phyloP scores from a whole-genome alignment of 768 basidiomycete genomes.

The Coprinopsis strossmayeri region DNA sequence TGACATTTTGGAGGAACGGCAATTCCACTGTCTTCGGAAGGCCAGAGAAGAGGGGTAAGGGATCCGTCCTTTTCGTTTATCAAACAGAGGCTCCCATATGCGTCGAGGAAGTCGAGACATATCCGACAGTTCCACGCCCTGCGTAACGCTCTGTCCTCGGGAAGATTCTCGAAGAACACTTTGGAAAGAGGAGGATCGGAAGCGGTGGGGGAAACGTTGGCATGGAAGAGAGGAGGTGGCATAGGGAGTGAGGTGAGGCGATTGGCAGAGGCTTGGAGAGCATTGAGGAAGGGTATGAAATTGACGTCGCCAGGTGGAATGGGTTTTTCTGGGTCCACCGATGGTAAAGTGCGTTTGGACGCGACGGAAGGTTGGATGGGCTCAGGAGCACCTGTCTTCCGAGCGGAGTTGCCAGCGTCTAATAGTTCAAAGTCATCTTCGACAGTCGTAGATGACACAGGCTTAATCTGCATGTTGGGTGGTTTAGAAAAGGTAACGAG shows the following conservation, averaged over 20 bases:
- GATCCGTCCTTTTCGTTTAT: conserved; percentile 1
- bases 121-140: neutral
- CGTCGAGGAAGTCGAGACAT: neutral
- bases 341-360: neutral
- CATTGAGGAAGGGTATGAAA: too few species aligned
- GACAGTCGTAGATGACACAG: too few species aligned
- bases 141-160: neutral
- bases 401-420: neutral
- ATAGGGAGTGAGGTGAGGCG: neutral
- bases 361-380: too few species aligned
- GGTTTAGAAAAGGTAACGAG: too few species aligned
- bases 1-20: neutral
- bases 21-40: neutral
- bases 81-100: neutral
- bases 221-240: neutral
- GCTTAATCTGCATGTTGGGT: too few species aligned
- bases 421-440: neutral
- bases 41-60: conserved; percentile 2
- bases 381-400: too few species aligned
- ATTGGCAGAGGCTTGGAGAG: neutral
- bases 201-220: neutral
- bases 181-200: neutral
- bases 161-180: neutral
- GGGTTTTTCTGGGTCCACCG: neutral
- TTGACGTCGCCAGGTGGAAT: too few species aligned